Evolutionary conservation across 345 rosid species (phyloP), one percentile per base, ranked within the genome.

Genomic region (Gynandropsis gynandra): DNA sequence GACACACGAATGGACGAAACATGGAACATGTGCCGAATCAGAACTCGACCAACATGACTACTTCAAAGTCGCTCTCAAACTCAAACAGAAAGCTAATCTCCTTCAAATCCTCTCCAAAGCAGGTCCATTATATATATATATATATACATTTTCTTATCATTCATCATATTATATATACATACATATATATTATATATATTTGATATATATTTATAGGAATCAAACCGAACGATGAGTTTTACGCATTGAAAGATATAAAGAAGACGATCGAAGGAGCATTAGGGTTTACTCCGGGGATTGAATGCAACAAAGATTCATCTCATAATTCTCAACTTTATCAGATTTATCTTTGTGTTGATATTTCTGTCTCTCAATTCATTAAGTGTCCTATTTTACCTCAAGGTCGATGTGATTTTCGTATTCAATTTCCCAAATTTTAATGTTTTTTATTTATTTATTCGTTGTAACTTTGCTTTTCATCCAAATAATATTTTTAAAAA

Each of bases 1-100:
- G 98, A 65, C 87, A n/a, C 96, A 89, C 36, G 96, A 89, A 52
- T 90, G 96, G 98, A 64, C 24, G 14, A 90, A 90, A 64, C 96
- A 90, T 6, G 98, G 96, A 4, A 87, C 95, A 5, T 90, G 98
- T 65, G 64, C 98, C 0, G 92, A 87, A 57, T 84, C 98, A 0
- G 87, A 74, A 42, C 81, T 90, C 4, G 94, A 75, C 70, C 85
- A 83, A 61, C 92, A 63, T 17, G 88, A 73, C 17, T 90, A 90
- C 68, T 90, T 90, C 3, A 73, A 81, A 59, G 77, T 89, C 0
- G 92, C 74, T 40, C 80, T 89, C 15, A 71, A 70, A 47, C 68
- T 86, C 24, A 89, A 83, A 59, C 40, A 80, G 34, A 76, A 78
- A 63, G 73, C 69, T 5, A 74, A 83, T 60, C 88, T 89, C 60